Conservation (phyloP, 371 early-diverging fungal genomes). For the Mucor plumbeus region DNA sequence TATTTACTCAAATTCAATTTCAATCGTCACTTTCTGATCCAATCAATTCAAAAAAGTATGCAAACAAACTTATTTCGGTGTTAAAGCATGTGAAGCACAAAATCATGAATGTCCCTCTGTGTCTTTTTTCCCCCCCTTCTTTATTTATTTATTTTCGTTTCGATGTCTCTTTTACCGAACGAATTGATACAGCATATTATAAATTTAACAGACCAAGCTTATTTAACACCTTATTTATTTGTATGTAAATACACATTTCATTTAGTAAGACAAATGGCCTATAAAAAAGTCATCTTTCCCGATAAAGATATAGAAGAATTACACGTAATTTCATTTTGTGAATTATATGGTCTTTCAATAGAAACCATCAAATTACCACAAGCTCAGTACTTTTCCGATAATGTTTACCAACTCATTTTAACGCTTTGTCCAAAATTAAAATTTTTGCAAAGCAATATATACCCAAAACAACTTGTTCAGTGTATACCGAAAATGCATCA, state of each 20-base stretch:
- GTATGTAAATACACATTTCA: slow-evolving; percentile 33
- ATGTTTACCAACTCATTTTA: slow-evolving; percentile 28
- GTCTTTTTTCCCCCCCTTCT: background rate
- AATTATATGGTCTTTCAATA: slow-evolving; percentile 40
- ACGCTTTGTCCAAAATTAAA: slow-evolving; percentile 37
- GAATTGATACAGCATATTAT: slow-evolving; percentile 21
- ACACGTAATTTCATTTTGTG: slow-evolving; percentile 39
- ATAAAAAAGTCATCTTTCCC: slow-evolving; percentile 49
- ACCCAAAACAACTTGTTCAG: slow-evolving; percentile 23
- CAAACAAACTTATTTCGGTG: slow-evolving; percentile 2
- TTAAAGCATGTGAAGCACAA: slow-evolving; percentile 4
- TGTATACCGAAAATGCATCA: slow-evolving; percentile 16
- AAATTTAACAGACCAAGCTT: slow-evolving; percentile 10
- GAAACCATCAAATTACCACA: slow-evolving; percentile 48
- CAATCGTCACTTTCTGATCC: background rate
- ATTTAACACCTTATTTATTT: slow-evolving; percentile 16
- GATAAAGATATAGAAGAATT: slow-evolving; percentile 21
- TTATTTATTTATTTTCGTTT: background rate
- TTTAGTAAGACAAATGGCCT: slow-evolving; percentile 38
- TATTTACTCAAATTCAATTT: background rate
- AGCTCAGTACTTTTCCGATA: slow-evolving; percentile 31
- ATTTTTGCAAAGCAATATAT: slow-evolving; percentile 40
- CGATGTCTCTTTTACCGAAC: slow-evolving; percentile 18
- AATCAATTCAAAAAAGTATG: slow-evolving; percentile 6
- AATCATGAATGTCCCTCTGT: background rate